These are phyloP conservation scores for Backusella circina DNA, from an alignment of 192 early-diverging fungal species.

Conservation along the genomic window DNA sequence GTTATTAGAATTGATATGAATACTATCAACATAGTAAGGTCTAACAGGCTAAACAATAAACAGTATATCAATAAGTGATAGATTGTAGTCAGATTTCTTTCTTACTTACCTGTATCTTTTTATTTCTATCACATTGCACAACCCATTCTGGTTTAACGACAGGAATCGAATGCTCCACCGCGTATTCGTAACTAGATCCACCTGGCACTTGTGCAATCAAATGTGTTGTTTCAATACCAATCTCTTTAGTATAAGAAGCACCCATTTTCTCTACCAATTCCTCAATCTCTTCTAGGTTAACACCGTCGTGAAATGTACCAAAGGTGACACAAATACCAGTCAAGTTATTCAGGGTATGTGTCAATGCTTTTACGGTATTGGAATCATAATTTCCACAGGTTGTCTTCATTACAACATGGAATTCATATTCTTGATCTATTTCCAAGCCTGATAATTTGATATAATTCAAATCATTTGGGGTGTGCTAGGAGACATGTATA, in stretches of 20 bases:
- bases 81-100: neutral
- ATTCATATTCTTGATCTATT: conserved; percentile 84
- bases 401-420: conserved; percentile 87
- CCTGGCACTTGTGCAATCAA: conserved; percentile 80
- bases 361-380: conserved; percentile 71
- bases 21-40: conserved; percentile 48
- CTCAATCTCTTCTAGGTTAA: conserved; percentile 70
- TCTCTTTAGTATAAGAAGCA: conserved; percentile 82
- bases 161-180: conserved; percentile 88
- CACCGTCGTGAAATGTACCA: conserved; percentile 76
- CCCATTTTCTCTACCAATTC: conserved; percentile 76
- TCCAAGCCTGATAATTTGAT: conserved; percentile 89
- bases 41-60: conserved; percentile 35
- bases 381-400: conserved; percentile 82
- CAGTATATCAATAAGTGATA: neutral
- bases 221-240: conserved; percentile 89
- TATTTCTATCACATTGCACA: conserved; percentile 82
- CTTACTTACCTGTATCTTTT: conserved; percentile 72
- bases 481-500: conserved; percentile 12
- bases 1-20: neutral
- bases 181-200: conserved; percentile 84
- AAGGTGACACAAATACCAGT: conserved; percentile 95
- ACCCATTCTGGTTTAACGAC: conserved; percentile 95
- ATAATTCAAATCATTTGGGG: conserved; percentile 41
- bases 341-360: conserved; percentile 93